Conservation (phyloP, 106 monocot genomes). For the Dioscorea dumetorum region DNA sequence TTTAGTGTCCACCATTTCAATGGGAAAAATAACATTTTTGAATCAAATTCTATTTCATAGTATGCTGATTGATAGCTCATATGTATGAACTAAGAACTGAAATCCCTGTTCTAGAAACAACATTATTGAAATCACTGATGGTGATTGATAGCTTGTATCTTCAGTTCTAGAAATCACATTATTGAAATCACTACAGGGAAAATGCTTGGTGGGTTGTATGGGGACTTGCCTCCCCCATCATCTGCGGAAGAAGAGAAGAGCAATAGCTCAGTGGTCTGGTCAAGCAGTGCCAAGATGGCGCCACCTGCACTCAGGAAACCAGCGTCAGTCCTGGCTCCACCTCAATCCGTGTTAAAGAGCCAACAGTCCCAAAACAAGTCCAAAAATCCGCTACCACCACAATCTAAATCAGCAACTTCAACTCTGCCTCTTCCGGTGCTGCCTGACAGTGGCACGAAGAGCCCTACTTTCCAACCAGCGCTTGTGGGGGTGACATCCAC, state of each 20-base stretch:
- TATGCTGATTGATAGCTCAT: background rate
- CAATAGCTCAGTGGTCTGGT: conserved; percentile 72
- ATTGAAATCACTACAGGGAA: background rate
- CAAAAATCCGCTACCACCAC: conserved; percentile 26
- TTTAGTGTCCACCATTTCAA: too few relatives aligned
- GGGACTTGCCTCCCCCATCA: conserved; percentile 93
- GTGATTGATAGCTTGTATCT: background rate
- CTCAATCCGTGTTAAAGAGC: conserved; percentile 52
- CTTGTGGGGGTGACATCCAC: conserved; percentile 72
- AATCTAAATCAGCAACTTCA: conserved; percentile 14
- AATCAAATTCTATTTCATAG: background rate
- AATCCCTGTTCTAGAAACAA: background rate
- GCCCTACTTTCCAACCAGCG: conserved; percentile 63
- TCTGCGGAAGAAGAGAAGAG: conserved; percentile 69
- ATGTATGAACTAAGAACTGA: background rate
- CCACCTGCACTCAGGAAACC: conserved; percentile 80
- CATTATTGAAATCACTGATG: background rate
- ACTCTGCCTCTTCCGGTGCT: conserved; percentile 6
- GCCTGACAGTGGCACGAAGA: conserved; percentile 23
- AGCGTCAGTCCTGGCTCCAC: conserved; percentile 44
- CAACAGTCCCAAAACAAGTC: conserved; percentile 40
- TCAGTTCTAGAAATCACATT: background rate
- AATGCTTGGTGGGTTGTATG: conserved; percentile 90
- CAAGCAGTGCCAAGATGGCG: conserved; percentile 93
- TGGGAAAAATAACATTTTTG: background rate